Evolutionary conservation across 2,329 filamentous ascomycete genomes (phyloP).

Genomic region (Tolypocladium paradoxum): DNA sequence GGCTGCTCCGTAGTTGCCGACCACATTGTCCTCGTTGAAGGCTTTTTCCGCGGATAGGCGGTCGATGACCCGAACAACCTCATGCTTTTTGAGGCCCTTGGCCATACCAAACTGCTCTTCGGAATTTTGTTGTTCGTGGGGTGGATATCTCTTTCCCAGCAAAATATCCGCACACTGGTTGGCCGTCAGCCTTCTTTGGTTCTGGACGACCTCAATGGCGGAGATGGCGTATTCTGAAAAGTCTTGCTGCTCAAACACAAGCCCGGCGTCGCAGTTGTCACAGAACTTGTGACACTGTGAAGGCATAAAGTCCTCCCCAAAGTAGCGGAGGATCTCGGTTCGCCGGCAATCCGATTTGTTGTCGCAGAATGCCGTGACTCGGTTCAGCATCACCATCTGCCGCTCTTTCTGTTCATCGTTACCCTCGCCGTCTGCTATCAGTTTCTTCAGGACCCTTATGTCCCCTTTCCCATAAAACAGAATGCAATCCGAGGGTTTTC

Average conservation of each 20-base stretch:
- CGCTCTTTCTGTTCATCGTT: conserved; percentile 70
- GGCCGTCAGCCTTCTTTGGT: conserved; percentile 55
- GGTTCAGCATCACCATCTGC: conserved; percentile 74
- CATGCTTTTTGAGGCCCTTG: conserved; percentile 57
- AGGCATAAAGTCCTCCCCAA: conserved; percentile 71
- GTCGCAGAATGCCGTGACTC: conserved; percentile 80
- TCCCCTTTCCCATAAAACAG: conserved; percentile 81
- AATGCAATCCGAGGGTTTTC: conserved; percentile 76
- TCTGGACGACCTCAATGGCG: conserved; percentile 57
- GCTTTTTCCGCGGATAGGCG: conserved; percentile 63
- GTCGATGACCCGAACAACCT: conserved; percentile 77
- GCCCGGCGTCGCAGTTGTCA: conserved; percentile 77
- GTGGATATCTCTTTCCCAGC: conserved; percentile 55
- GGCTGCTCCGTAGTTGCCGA: conserved; percentile 49
- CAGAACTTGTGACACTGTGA: conserved; percentile 65
- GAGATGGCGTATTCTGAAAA: conserved; percentile 64
- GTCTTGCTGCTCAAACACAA: conserved; percentile 62
- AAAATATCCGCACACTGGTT: conserved; percentile 78
- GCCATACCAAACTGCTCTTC: conserved; percentile 58
- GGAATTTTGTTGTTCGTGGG: conserved; percentile 41
- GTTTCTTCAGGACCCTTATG: conserved; percentile 58
- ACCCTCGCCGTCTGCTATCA: conserved; percentile 77
- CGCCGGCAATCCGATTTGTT: conserved; percentile 81
- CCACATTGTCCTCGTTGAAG: conserved; percentile 55
- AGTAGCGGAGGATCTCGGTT: conserved; percentile 84